These are phyloP conservation scores for Phellinidium pouzarii DNA, from an alignment of 1,284 basidiomycete species.

Conservation along the genomic window DNA sequence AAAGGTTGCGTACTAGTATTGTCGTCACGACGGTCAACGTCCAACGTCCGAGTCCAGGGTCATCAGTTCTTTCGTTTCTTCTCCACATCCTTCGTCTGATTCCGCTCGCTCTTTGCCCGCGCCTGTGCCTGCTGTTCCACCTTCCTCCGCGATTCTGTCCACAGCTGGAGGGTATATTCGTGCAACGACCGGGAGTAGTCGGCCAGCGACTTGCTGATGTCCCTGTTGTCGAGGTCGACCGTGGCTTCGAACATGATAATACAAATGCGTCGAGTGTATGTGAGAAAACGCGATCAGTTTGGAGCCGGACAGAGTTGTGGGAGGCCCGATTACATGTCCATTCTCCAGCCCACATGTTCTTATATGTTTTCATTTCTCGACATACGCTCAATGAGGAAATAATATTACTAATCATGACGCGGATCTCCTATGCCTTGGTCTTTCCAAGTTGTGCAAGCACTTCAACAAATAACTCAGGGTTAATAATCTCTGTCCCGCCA, in stretches of 20 bases:
- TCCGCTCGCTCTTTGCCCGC: conserved; percentile 10
- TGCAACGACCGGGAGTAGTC: conserved; percentile 56
- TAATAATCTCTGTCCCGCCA: conserved; percentile 92
- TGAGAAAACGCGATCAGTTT: no score
- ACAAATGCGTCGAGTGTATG: no score
- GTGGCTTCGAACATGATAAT: conserved; percentile 7
- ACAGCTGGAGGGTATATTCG: conserved; percentile 59
- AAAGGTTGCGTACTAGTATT: neutral
- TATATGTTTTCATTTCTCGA: neutral
- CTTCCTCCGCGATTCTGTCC: conserved; percentile 56
- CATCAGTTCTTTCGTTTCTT: neutral
- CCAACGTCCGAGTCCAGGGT: no score
- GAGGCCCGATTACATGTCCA: no score
- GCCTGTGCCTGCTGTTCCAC: conserved; percentile 45
- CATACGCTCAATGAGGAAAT: neutral
- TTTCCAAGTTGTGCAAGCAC: conserved; percentile 62
- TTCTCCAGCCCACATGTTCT: neutral
- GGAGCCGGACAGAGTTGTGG: no score
- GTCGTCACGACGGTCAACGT: neutral
- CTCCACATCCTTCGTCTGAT: conserved; percentile 18
- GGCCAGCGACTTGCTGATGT: conserved; percentile 14
- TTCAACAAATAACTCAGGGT: conserved; percentile 79
- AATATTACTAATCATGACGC: neutral
- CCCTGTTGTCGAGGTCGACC: neutral
- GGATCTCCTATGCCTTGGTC: conserved; percentile 16